Evolutionary conservation across 805 yeast genomes (phyloP).

Genomic region (Wickerhamiella parazyma): DNA sequence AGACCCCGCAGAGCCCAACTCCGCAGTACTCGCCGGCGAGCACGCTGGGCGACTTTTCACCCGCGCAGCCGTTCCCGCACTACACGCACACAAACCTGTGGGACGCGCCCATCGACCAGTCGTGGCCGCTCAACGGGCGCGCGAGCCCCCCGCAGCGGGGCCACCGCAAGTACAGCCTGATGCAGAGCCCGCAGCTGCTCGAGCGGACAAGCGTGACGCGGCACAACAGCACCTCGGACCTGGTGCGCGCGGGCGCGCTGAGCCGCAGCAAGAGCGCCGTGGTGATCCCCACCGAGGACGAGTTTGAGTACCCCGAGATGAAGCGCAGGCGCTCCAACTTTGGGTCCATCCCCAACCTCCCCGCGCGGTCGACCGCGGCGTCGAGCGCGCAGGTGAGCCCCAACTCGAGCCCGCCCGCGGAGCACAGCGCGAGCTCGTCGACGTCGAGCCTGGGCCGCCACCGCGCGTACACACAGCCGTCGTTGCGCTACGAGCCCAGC

Average conservation of each 20-base stretch:
- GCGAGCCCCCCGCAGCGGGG: not conserved
- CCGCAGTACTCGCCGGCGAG: slow-evolving; percentile 1
- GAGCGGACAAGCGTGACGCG: not conserved
- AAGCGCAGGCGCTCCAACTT: slow-evolving; percentile 11
- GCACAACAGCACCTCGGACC: not conserved
- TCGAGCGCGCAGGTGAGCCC: slow-evolving; percentile 9
- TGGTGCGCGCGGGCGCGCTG: not conserved
- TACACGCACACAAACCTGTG: slow-evolving; percentile 2
- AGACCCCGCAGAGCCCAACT: slow-evolving; percentile 1
- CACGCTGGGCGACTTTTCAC: slow-evolving; percentile 5
- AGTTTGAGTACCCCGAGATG: slow-evolving; percentile 3
- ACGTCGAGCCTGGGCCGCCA: slow-evolving; percentile 7
- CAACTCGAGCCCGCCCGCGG: slow-evolving; percentile 5
- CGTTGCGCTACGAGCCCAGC: slow-evolving; percentile 2
- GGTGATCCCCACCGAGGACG: slow-evolving; percentile 7
- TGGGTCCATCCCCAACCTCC: not conserved
- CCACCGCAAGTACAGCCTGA: slow-evolving; percentile 3
- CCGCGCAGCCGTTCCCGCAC: slow-evolving; percentile 8
- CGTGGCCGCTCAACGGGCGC: slow-evolving; percentile 1
- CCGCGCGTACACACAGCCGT: slow-evolving; percentile 9
- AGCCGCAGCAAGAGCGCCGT: slow-evolving; percentile 4
- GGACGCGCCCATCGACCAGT: slow-evolving; percentile 6
- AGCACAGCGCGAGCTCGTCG: slow-evolving; percentile 1
- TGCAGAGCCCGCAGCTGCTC: slow-evolving; percentile 9
- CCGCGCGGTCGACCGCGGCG: slow-evolving; percentile 1